phyloP scores from a whole-genome alignment of 805 yeast species.

The Spathaspora girioi region DNA sequence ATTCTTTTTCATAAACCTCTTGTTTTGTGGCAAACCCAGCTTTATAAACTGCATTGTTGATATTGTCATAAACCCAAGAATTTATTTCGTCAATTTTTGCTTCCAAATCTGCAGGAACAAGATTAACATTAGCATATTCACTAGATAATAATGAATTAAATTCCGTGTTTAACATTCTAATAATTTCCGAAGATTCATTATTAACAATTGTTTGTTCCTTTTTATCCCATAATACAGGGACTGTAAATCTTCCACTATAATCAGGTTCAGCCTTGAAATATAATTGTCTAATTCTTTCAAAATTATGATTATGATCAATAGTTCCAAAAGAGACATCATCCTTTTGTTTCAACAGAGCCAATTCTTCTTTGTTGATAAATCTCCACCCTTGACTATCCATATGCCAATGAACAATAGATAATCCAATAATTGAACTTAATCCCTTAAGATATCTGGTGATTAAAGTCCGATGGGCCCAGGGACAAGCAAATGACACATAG shows the following conservation, averaged over 20 bases:
- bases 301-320: conserved; percentile 48
- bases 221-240: conserved; percentile 91
- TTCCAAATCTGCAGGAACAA: conserved; percentile 57
- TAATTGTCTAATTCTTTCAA: conserved; percentile 59
- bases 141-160: conserved; percentile 57
- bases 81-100: conserved; percentile 71
- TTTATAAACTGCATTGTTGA: conserved; percentile 93
- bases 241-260: conserved; percentile 82
- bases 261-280: conserved; percentile 74
- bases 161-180: conserved; percentile 76
- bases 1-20: conserved; percentile 74
- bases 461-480: conserved; percentile 91
- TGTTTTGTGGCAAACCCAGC: conserved; percentile 85
- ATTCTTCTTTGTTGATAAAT: conserved; percentile 50
- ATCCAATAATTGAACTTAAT: conserved; percentile 48
- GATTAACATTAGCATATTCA: conserved; percentile 48
- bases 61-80: conserved; percentile 75
- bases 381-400: conserved; percentile 90
- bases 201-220: conserved; percentile 79
- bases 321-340: conserved; percentile 46
- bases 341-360: conserved; percentile 20
- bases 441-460: conserved; percentile 76
- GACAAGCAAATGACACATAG: conserved; percentile 86
- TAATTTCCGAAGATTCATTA: conserved; percentile 87
- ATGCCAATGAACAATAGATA: conserved; percentile 87